These are phyloP conservation scores for Cicer cuneatum DNA, from an alignment of 306 rosid genomes.

Conservation along the genomic window DNA sequence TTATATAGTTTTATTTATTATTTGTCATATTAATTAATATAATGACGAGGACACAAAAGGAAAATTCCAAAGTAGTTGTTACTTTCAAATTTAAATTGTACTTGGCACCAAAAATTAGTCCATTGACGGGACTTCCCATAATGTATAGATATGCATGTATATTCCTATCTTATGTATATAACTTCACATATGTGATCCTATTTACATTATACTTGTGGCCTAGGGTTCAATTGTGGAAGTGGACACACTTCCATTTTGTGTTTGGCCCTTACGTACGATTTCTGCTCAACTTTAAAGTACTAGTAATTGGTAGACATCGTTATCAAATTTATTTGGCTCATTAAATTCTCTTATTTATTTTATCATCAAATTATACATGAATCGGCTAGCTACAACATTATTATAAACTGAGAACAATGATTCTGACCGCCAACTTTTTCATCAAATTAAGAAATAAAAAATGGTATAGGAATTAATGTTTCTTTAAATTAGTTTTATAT, in stretches of 20 bases:
- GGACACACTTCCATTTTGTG: slow-evolving; percentile 20
- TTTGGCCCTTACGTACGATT: slow-evolving; percentile 13
- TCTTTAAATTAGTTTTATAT: neutral
- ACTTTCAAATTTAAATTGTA: slow-evolving; percentile 41
- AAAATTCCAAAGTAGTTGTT: slow-evolving; percentile 42
- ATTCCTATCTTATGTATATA: slow-evolving; percentile 22
- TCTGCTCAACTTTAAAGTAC: slow-evolving; percentile 15
- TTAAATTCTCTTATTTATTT: neutral
- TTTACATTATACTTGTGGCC: slow-evolving; percentile 29
- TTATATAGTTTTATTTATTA: slow-evolving; percentile 35
- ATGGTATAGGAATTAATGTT: neutral
- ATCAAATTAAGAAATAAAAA: neutral
- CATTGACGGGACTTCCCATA: neutral
- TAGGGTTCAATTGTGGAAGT: slow-evolving; percentile 18
- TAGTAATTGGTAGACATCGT: slow-evolving; percentile 38
- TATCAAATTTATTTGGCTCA: slow-evolving; percentile 38
- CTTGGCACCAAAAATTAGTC: slow-evolving; percentile 37
- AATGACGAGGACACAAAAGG: slow-evolving; percentile 39
- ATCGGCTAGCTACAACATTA: slow-evolving; percentile 30
- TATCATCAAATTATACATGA: slow-evolving; percentile 25
- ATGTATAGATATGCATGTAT: neutral
- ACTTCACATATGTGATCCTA: slow-evolving; percentile 1
- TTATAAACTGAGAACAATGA: slow-evolving; percentile 33
- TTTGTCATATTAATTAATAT: slow-evolving; percentile 39
- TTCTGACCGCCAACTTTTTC: slow-evolving; percentile 29